Conservation (phyloP, 345 rosid species). For the Conringia planisiliqua region DNA sequence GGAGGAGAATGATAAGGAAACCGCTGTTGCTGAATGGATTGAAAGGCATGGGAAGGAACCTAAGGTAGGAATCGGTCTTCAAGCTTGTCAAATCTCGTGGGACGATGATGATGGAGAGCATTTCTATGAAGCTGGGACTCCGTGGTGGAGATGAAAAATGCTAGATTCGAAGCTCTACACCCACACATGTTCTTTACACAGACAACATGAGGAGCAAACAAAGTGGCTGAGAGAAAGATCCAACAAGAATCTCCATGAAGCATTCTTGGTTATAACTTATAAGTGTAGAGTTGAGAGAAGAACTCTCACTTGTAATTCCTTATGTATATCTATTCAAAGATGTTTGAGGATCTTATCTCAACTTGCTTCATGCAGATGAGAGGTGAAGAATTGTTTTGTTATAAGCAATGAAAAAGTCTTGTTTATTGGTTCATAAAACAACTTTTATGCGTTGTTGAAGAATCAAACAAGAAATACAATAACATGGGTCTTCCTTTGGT, state of each 20-base stretch:
- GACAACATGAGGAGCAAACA: neutral
- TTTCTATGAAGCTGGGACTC: slow-evolving; percentile 69
- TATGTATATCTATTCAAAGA: neutral
- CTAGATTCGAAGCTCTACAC: neutral
- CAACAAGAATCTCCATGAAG: neutral
- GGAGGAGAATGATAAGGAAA: slow-evolving; percentile 45
- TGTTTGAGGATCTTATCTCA: neutral
- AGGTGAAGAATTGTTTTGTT: neutral
- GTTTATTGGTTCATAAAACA: neutral
- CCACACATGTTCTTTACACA: neutral
- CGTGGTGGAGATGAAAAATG: slow-evolving; percentile 66
- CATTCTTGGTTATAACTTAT: neutral
- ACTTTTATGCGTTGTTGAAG: neutral
- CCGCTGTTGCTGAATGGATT: slow-evolving; percentile 63
- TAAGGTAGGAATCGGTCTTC: slow-evolving; percentile 70
- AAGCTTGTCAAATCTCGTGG: slow-evolving; percentile 93
- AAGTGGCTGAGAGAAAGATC: neutral
- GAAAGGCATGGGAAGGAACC: slow-evolving; percentile 77
- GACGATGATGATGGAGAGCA: slow-evolving; percentile 65
- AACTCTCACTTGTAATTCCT: neutral
- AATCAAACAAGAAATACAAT: neutral
- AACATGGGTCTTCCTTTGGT: neutral
- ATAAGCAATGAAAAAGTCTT: neutral
- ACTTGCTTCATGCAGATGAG: neutral
- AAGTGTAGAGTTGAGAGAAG: neutral